phyloP scores from a whole-genome alignment of 2,329 filamentous ascomycete species.

The Beauveria australis region DNA sequence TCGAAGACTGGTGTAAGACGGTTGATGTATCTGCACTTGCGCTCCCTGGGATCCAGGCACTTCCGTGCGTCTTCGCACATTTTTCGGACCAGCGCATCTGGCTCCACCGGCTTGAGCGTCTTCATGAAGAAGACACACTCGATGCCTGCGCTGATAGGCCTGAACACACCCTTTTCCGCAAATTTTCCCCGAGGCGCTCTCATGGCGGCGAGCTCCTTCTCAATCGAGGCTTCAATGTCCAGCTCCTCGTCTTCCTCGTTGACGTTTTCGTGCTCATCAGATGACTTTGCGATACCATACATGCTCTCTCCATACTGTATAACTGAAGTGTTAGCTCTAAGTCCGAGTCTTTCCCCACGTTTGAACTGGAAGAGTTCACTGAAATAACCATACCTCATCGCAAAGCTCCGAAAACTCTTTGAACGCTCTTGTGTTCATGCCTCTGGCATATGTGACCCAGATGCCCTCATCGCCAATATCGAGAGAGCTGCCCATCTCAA shows the following conservation, averaged over 20 bases:
- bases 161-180: slow-evolving; percentile 40
- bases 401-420: slow-evolving; percentile 60
- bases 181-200: slow-evolving; percentile 34
- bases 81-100: slow-evolving; percentile 42
- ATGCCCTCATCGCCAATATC: slow-evolving; percentile 65
- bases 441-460: slow-evolving; percentile 69
- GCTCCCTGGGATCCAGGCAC: slow-evolving; percentile 31
- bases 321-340: neutral
- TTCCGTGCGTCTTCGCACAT: slow-evolving; percentile 48
- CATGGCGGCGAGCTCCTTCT: slow-evolving; percentile 61
- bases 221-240: slow-evolving; percentile 68
- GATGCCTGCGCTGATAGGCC: slow-evolving; percentile 45
- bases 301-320: slow-evolving; percentile 56
- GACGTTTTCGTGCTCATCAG: slow-evolving; percentile 22
- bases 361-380: neutral
- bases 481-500: slow-evolving; percentile 38
- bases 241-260: slow-evolving; percentile 36
- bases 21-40: slow-evolving; percentile 51
- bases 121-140: slow-evolving; percentile 58
- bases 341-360: neutral
- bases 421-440: slow-evolving; percentile 62
- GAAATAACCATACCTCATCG: slow-evolving; percentile 43
- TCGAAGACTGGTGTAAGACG: slow-evolving; percentile 43
- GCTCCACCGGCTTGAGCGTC: slow-evolving; percentile 46
- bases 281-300: slow-evolving; percentile 40